Conservation (phyloP, 805 yeast genomes). For the Saturnispora sekii region DNA sequence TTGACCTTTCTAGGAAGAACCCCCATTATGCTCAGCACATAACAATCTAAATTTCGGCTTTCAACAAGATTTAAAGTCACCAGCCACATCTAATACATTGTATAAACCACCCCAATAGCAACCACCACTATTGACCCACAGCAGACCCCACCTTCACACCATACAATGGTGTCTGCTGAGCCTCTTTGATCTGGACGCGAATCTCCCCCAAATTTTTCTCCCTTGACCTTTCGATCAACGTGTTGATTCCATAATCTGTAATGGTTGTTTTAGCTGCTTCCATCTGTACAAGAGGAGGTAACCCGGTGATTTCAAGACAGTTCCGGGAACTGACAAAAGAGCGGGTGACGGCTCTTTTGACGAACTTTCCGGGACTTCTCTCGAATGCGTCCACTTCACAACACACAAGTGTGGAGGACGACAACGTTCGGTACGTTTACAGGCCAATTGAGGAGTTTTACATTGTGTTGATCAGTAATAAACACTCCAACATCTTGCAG, state of each 20-base stretch:
- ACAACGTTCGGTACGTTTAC: constrained; percentile 82
- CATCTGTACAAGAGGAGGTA: constrained; percentile 88
- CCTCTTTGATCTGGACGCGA: background rate
- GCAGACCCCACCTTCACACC: no score
- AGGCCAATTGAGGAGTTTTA: constrained; percentile 93
- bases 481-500: constrained; percentile 84
- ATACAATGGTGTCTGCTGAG: no score
- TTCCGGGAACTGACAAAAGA: constrained; percentile 79
- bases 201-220: background rate
- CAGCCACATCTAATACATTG: no score
- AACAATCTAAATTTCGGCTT: no score
- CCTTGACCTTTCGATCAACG: background rate
- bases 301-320: constrained; percentile 85
- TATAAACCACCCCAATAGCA: no score
- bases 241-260: background rate
- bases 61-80: no score
- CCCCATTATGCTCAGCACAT: no score
- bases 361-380: constrained; percentile 76
- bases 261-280: constrained; percentile 90
- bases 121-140: no score
- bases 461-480: constrained; percentile 83
- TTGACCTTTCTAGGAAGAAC: no score
- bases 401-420: constrained; percentile 92
- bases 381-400: constrained; percentile 58
- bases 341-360: constrained; percentile 73